phyloP scores from a whole-genome alignment of 2,329 filamentous ascomycete genomes.

The Colletotrichum orbiculare region DNA sequence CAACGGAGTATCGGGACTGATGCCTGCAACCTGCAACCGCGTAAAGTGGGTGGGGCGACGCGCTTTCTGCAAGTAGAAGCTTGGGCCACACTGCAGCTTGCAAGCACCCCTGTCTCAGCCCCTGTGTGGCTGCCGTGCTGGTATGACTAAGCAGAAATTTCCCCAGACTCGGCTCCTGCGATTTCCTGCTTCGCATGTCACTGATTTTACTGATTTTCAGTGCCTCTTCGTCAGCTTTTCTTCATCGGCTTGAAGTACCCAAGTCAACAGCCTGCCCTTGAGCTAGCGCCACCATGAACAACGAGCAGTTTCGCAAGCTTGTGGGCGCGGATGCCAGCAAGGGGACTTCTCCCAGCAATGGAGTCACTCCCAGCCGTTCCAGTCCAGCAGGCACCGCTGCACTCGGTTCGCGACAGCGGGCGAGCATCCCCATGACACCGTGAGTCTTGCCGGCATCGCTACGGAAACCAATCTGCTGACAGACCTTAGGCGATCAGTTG shows the following conservation, averaged over 20 bases:
- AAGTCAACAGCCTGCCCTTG: background rate
- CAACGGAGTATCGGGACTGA: constrained; percentile 1
- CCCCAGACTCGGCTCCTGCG: background rate
- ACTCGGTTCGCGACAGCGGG: constrained; percentile 81
- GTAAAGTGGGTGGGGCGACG: constrained; percentile 48
- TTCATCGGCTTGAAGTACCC: background rate
- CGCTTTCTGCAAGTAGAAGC: constrained; percentile 52
- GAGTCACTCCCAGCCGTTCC: constrained; percentile 51
- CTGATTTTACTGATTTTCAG: no score
- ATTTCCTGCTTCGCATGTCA: background rate
- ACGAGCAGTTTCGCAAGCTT: constrained; percentile 90
- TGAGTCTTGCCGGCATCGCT: constrained; percentile 54
- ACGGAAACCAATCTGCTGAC: constrained; percentile 38
- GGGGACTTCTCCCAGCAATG: constrained; percentile 55
- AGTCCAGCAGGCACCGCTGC: constrained; percentile 49
- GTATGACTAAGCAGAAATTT: constrained; percentile 12
- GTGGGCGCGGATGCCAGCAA: constrained; percentile 64
- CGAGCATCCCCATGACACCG: constrained; percentile 95
- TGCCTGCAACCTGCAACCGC: constrained; percentile 41
- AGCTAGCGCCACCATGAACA: constrained; percentile 76
- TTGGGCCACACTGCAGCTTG: constrained; percentile 44
- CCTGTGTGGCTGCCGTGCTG: no score
- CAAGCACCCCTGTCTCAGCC: no score
- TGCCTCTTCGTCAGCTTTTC: background rate
- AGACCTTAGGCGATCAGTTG: constrained; percentile 71